phyloP scores from a whole-genome alignment of 169 alveolate species.

The Eimeria necatrix region DNA sequence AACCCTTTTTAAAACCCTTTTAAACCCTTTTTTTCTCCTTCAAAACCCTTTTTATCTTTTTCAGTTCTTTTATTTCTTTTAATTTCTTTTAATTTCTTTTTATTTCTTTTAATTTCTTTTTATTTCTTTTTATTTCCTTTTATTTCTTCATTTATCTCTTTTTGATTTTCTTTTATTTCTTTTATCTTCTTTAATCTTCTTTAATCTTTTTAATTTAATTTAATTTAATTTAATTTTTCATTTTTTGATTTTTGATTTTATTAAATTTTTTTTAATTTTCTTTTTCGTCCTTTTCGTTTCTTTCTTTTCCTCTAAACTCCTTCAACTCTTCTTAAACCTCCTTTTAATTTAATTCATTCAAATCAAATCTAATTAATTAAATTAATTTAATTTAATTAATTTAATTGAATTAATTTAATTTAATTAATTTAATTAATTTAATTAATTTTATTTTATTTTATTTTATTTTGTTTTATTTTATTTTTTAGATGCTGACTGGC shows the following conservation, averaged over 20 bases:
- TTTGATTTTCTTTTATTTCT: neutral
- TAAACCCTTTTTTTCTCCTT: too few species aligned
- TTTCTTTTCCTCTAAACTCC: neutral
- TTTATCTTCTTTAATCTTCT: neutral
- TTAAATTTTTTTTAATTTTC: neutral
- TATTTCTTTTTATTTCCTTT: neutral
- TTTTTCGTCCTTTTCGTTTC: neutral
- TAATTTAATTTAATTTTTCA: too few species aligned
- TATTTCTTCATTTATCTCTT: neutral
- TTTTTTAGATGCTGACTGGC: constrained; percentile 91
- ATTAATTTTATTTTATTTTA: neutral
- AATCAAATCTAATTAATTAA: too few species aligned
- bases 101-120: neutral
- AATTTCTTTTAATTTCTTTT: neutral
- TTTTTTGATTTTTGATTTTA: too few species aligned
- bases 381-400: too few species aligned
- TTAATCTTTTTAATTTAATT: too few species aligned
- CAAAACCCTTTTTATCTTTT: neutral
- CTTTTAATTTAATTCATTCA: neutral
- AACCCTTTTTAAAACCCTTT: neutral
- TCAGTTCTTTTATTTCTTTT: neutral
- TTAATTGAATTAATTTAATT: too few species aligned
- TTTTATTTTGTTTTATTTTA: neutral
- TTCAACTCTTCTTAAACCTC: neutral
- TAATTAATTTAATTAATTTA: too few species aligned